Evolutionary conservation across 1,284 basidiomycete species (phyloP), one percentile per base, ranked within the genome.

Genomic region (Marasmius oreades): DNA sequence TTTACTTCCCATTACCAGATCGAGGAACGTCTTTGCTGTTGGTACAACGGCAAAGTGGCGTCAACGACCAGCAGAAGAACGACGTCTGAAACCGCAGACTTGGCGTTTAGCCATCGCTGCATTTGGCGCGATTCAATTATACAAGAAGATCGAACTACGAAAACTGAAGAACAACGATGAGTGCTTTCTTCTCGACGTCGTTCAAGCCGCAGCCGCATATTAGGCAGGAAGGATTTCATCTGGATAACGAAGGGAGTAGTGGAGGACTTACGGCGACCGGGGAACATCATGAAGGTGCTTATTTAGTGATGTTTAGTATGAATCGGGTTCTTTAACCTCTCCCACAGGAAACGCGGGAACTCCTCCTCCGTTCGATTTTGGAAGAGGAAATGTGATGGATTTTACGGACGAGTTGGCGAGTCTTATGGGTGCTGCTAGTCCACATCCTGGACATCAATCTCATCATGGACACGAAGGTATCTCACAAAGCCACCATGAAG

Each of bases 151-250:
- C 39, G 28, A 31, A 31, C 10, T 10, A 31, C 4, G n/a, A 16
- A 8, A 42, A n/a, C n/a, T 42, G 39, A 42, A 11, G 14, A 18
- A 42, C 39, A 18, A 42, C 39, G 8, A 42, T 42, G 39, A 42
- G 39, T 16, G n/a, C 39, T 7, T 42, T 42, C 39, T 42, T 42
- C n/a, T 42, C 39, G 2, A 20, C n/a, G 20, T 42, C 39, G 39
- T 42, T 42, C 47, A 50, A 50, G 31, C 47, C 24, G 12, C 47
- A 50, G n/a, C 47, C 47, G n/a, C 47, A 50, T 31, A 65, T 73
- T 28, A 60, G 77, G 46, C 84, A 85, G 64, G 84, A 87, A 71
- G 85, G 85, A 65, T 86, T 86, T 69, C 83, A 86, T 58, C 71
- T 83, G 36, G 67, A 67, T 59, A 66, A 69, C 63, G 61, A 66